phyloP scores from a whole-genome alignment of 2,329 filamentous ascomycete genomes.

The Massarina eburnea region DNA sequence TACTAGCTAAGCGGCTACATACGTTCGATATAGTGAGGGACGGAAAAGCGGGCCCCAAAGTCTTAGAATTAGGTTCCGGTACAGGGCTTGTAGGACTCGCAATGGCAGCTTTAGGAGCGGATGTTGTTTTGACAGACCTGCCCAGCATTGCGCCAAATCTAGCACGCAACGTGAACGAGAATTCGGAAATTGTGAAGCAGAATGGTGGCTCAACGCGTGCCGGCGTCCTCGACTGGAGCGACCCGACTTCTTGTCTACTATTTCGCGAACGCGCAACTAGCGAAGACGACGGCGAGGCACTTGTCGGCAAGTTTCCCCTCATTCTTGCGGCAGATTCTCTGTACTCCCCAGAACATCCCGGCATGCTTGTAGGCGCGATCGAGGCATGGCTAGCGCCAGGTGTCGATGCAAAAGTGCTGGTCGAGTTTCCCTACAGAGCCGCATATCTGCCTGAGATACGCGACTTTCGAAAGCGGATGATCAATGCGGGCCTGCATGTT shows the following conservation, averaged over 20 bases:
- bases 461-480: conserved; percentile 65
- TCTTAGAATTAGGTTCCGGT: conserved; percentile 83
- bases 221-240: conserved; percentile 72
- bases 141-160: conserved; percentile 83
- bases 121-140: conserved; percentile 78
- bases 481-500: conserved; percentile 52
- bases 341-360: conserved; percentile 82
- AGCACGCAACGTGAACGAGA: conserved; percentile 68
- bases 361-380: conserved; percentile 71
- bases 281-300: conserved; percentile 9
- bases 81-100: conserved; percentile 90
- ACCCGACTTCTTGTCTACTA: conserved; percentile 54
- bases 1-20: conserved; percentile 73
- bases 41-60: conserved; percentile 20
- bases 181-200: conserved; percentile 57
- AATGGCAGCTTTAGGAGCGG: conserved; percentile 69
- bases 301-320: conserved; percentile 49
- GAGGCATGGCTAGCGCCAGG: conserved; percentile 63
- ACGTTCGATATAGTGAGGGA: conserved; percentile 25
- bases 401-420: conserved; percentile 64
- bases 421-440: conserved; percentile 81
- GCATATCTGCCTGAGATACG: conserved; percentile 65
- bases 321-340: conserved; percentile 84
- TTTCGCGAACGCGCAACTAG: conserved; percentile 8
- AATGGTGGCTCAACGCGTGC: conserved; percentile 61